phyloP scores from a whole-genome alignment of 345 rosid species.

The Dovyalis caffra region DNA sequence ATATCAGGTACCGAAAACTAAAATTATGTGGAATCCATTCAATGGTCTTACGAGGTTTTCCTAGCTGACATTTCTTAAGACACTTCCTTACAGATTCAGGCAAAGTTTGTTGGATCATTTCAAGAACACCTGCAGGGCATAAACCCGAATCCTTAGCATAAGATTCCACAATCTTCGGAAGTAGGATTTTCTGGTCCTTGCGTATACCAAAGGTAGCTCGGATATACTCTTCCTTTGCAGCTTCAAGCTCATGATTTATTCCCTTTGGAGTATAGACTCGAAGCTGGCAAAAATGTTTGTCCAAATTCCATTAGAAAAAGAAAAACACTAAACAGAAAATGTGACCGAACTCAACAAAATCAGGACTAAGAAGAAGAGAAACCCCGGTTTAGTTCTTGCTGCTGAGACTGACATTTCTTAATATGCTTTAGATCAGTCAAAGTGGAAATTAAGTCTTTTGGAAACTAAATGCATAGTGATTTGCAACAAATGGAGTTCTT shows the following conservation, averaged over 20 bases:
- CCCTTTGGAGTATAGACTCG: slow-evolving; percentile 75
- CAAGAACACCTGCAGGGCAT: slow-evolving; percentile 48
- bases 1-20: slow-evolving; percentile 75
- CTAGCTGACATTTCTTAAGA: slow-evolving; percentile 49
- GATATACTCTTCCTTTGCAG: slow-evolving; percentile 85
- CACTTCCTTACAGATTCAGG: slow-evolving; percentile 60
- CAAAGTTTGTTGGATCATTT: slow-evolving; percentile 63
- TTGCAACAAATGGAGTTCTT: neutral
- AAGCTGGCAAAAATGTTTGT: slow-evolving; percentile 44
- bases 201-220: slow-evolving; percentile 66
- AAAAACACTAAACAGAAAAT: neutral
- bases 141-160: slow-evolving; percentile 71
- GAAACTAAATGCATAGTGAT: neutral
- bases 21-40: slow-evolving; percentile 91
- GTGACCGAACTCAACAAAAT: neutral
- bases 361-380: neutral
- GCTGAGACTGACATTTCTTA: neutral
- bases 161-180: slow-evolving; percentile 79
- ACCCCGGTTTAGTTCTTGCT: neutral
- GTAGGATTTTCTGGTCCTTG: slow-evolving; percentile 67
- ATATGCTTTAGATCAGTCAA: neutral
- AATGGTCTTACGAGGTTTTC: slow-evolving; percentile 68
- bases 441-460: neutral
- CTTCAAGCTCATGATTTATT: slow-evolving; percentile 72
- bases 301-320: neutral